Conservation (phyloP, 495 filamentous ascomycete species). For the Niebla homalea region DNA sequence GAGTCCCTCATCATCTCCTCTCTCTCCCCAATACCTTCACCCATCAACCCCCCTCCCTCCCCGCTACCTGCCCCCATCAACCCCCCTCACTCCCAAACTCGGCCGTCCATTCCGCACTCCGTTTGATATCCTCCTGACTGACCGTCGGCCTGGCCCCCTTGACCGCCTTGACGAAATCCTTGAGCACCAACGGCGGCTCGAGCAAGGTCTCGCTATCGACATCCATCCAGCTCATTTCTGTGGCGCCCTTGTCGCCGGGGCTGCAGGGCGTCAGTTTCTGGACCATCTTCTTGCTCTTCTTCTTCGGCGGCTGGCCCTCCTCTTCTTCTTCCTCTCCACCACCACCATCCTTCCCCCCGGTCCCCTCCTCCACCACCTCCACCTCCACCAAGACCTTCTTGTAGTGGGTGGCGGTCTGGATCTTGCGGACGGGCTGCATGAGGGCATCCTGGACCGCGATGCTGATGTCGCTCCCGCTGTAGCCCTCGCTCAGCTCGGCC, state of each 20-base stretch:
- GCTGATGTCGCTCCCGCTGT: slow-evolving; percentile 89
- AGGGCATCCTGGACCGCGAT: slow-evolving; percentile 95
- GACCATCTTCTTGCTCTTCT: slow-evolving; percentile 24
- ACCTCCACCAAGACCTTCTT: slow-evolving; percentile 50
- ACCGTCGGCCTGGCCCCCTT: slow-evolving; percentile 80
- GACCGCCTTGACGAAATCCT: slow-evolving; percentile 91
- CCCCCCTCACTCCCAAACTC: slow-evolving; percentile 95
- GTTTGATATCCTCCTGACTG: slow-evolving; percentile 63
- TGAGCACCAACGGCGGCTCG: slow-evolving; percentile 73
- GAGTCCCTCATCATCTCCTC: too few species aligned
- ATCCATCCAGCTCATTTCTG: slow-evolving; percentile 88
- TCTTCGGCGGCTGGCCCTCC: too few species aligned
- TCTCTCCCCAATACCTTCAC: background rate
- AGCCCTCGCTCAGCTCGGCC: slow-evolving; percentile 75
- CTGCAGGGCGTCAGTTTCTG: slow-evolving; percentile 85
- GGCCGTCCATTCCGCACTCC: slow-evolving; percentile 85
- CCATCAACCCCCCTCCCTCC: background rate
- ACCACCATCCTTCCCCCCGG: background rate
- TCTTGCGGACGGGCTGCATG: slow-evolving; percentile 96
- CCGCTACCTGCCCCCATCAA: slow-evolving; percentile 14
- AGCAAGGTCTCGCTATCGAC: slow-evolving; percentile 69
- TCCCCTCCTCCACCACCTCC: background rate
- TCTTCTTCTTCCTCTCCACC: too few species aligned
- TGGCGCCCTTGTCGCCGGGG: slow-evolving; percentile 70
- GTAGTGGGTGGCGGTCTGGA: slow-evolving; percentile 97